Percentiles rank a stretch among this genome's conserved stretches.
Evolutionary conservation across 2,329 filamentous ascomycete species (phyloP).

Genomic region (Penicillium palitans): DNA sequence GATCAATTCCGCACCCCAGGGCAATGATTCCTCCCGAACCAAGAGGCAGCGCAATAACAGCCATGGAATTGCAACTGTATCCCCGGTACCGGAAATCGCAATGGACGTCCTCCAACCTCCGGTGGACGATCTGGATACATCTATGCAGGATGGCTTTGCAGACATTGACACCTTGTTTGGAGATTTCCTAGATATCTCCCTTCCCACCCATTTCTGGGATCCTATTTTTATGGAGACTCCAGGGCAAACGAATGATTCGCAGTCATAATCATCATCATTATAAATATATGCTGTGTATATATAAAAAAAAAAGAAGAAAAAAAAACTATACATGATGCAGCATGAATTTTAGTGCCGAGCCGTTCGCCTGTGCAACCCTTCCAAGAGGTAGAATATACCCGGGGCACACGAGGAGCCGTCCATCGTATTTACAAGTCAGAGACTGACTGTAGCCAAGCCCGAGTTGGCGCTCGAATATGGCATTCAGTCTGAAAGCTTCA

Average conservation of each 20-base stretch:
- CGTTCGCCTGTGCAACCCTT: neutral
- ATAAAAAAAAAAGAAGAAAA: neutral
- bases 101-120: constrained; percentile 44
- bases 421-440: neutral
- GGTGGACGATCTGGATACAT: constrained; percentile 40
- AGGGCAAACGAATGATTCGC: neutral
- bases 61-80: neutral
- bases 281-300: constrained; percentile 12
- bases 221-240: constrained; percentile 30
- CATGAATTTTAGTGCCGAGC: neutral
- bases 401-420: neutral
- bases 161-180: constrained; percentile 40
- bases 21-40: neutral
- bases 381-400: neutral
- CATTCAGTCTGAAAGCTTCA: neutral
- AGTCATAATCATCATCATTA: constrained; percentile 17
- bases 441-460: neutral
- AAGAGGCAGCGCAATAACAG: constrained; percentile 2
- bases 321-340: constrained; percentile 4
- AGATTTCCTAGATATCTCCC: constrained; percentile 38
- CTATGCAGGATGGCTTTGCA: constrained; percentile 29
- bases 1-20: neutral
- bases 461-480: neutral
- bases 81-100: constrained; percentile 11
- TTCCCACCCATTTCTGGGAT: constrained; percentile 41